A percentile compares a stretch with the other conserved stretches of the same genome.
Conservation (phyloP, 2,329 filamentous ascomycete species). For the Atkinsonella hypoxylon region DNA sequence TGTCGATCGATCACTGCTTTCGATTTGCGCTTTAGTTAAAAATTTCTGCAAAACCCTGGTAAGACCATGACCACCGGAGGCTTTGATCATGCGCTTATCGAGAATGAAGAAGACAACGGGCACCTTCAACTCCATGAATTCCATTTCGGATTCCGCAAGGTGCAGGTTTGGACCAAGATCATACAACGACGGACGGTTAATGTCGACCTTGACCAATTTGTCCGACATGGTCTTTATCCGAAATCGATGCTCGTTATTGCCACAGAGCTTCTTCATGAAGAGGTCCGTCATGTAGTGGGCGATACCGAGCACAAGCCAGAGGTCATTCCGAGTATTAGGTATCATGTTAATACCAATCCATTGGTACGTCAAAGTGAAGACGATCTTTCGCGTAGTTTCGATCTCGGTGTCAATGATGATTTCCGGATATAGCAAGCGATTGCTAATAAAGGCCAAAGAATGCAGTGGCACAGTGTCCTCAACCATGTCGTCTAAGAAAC, state of each 20-base stretch:
- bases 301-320: conserved; percentile 82
- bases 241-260: conserved; percentile 90
- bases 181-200: conserved; percentile 69
- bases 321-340: conserved; percentile 66
- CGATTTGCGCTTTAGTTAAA: conserved; percentile 70
- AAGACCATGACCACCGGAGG: conserved; percentile 68
- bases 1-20: conserved; percentile 48
- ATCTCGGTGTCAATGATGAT: conserved; percentile 78
- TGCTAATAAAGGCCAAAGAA: conserved; percentile 80
- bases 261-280: conserved; percentile 81
- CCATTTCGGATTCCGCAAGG: conserved; percentile 72
- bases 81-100: conserved; percentile 81
- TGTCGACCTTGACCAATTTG: conserved; percentile 67
- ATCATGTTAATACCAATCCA: conserved; percentile 93
- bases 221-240: conserved; percentile 79
- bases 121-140: conserved; percentile 86
- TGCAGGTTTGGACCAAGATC: conserved; percentile 68
- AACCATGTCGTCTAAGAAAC: conserved; percentile 83
- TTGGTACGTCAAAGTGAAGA: conserved; percentile 77
- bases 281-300: conserved; percentile 92
- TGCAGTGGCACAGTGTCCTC: conserved; percentile 66
- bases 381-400: conserved; percentile 65
- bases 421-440: conserved; percentile 69
- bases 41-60: conserved; percentile 77
- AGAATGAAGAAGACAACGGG: conserved; percentile 87